These are phyloP conservation scores for Hermanozyma aechmeae DNA, from an alignment of 805 yeast genomes.

Conservation along the genomic window DNA sequence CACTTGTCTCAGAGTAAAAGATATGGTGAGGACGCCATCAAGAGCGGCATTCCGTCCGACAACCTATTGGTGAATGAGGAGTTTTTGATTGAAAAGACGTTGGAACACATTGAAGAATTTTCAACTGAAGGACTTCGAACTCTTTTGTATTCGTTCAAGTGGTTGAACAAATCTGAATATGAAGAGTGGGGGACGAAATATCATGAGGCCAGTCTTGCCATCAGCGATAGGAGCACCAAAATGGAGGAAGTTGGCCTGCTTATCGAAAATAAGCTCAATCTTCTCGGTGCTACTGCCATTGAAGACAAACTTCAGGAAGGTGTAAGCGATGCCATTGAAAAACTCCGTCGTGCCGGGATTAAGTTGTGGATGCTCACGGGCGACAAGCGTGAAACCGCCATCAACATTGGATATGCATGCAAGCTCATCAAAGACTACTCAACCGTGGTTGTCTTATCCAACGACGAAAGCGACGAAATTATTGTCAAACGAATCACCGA, in stretches of 20 bases:
- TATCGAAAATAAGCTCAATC: slow-evolving; percentile 58
- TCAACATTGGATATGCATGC: slow-evolving; percentile 93
- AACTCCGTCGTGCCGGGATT: slow-evolving; percentile 85
- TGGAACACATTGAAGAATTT: slow-evolving; percentile 87
- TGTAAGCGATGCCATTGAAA: slow-evolving; percentile 92
- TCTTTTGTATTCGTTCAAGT: slow-evolving; percentile 68
- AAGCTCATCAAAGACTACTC: slow-evolving; percentile 88
- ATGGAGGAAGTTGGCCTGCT: slow-evolving; percentile 66
- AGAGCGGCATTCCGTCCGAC: slow-evolving; percentile 34
- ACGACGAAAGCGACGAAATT: slow-evolving; percentile 39
- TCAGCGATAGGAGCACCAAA: slow-evolving; percentile 53
- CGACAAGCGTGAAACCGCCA: slow-evolving; percentile 96
- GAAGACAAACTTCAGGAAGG: slow-evolving; percentile 96
- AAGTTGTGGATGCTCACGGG: slow-evolving; percentile 98
- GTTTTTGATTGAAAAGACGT: slow-evolving; percentile 69
- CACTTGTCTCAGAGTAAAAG: slow-evolving; percentile 50
- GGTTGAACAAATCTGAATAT: slow-evolving; percentile 55
- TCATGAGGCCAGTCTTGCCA: slow-evolving; percentile 66
- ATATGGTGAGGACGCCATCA: slow-evolving; percentile 29
- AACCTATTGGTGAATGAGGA: slow-evolving; percentile 60
- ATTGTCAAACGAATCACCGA: slow-evolving; percentile 64
- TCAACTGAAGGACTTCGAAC: slow-evolving; percentile 94
- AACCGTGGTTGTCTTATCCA: slow-evolving; percentile 65
- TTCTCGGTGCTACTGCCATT: slow-evolving; percentile 92
- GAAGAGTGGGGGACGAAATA: slow-evolving; percentile 59